A percentile compares a stretch with the other conserved stretches of the same genome.
These are phyloP conservation scores for Aureobasidium sp. DNA, from an alignment of 2,329 filamentous ascomycete species.

Conservation along the genomic window DNA sequence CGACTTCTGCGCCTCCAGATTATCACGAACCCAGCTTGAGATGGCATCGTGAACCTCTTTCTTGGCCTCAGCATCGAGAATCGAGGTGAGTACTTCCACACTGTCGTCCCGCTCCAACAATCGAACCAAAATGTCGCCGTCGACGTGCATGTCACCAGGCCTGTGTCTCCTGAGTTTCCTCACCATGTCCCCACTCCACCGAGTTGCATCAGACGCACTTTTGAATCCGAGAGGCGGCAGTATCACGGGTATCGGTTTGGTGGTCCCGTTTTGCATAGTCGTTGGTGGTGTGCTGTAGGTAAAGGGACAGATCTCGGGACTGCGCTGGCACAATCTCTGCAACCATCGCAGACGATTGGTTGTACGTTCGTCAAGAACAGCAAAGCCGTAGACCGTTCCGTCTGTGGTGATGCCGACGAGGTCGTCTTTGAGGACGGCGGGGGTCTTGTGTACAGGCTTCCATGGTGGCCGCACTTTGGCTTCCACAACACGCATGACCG, in stretches of 20 bases:
- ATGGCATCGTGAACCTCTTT: conserved; percentile 20
- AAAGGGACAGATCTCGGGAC: conserved; percentile 26
- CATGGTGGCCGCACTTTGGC: conserved; percentile 36
- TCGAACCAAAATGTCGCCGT: conserved; percentile 36
- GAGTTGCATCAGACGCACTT: background rate
- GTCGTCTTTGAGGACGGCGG: conserved; percentile 39
- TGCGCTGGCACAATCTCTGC: conserved; percentile 52
- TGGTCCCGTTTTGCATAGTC: background rate
- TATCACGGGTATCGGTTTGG: background rate
- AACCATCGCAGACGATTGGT: conserved; percentile 67
- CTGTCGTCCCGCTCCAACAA: conserved; percentile 28
- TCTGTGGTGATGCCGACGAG: conserved; percentile 46
- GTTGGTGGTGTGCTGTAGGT: background rate
- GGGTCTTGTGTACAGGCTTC: conserved; percentile 27
- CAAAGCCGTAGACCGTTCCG: conserved; percentile 52
- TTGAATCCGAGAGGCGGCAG: conserved; percentile 23
- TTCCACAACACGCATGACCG: conserved; percentile 45
- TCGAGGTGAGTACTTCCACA: conserved; percentile 18
- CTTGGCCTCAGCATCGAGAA: conserved; percentile 20
- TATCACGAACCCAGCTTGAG: conserved; percentile 27
- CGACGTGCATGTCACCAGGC: conserved; percentile 31
- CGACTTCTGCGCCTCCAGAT: conserved; percentile 25
- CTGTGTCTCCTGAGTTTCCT: conserved; percentile 15
- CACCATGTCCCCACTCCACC: conserved; percentile 21
- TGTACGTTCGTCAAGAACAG: conserved; percentile 53